Conservation (phyloP, 352 stramenopile genomes). For the Phytopythium montanum region DNA sequence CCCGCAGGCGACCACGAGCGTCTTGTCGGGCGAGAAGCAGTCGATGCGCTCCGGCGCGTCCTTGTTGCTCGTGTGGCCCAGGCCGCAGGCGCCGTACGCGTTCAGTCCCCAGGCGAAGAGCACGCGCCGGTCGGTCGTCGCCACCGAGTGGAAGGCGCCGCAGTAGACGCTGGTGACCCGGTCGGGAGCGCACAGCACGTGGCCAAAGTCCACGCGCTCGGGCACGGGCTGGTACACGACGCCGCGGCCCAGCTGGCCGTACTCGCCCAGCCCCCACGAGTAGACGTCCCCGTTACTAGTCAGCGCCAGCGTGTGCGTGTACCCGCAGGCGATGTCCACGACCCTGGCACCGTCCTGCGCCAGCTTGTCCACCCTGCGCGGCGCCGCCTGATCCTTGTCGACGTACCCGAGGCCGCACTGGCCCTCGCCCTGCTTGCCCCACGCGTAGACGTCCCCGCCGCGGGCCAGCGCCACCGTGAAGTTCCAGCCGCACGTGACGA, state of each 20-base stretch:
- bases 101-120: conserved; percentile 84
- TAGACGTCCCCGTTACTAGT: conserved; percentile 77
- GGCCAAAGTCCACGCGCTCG: conserved; percentile 51
- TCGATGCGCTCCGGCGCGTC: conserved; percentile 75
- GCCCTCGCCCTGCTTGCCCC: conserved; percentile 85
- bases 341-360: conserved; percentile 19
- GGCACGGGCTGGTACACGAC: conserved; percentile 80
- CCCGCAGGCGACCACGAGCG: conserved; percentile 62
- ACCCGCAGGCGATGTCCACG: conserved; percentile 77
- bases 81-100: conserved; percentile 70
- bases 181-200: conserved; percentile 43
- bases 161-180: conserved; percentile 57
- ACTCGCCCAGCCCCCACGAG: conserved; percentile 89
- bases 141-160: conserved; percentile 78
- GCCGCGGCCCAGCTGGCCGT: conserved; percentile 87
- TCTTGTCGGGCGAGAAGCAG: conserved; percentile 52
- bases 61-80: conserved; percentile 78
- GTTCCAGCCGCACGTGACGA: conserved; percentile 79
- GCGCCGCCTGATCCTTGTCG: conserved; percentile 76
- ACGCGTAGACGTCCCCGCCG: conserved; percentile 66
- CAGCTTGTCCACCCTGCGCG: conserved; percentile 48
- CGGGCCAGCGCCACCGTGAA: conserved; percentile 61
- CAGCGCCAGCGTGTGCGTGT: conserved; percentile 86
- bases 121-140: conserved; percentile 48
- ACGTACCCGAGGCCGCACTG: conserved; percentile 83